Evolutionary conservation across 352 stramenopile genomes (phyloP).

Genomic region (Elongisporangium undulatum): DNA sequence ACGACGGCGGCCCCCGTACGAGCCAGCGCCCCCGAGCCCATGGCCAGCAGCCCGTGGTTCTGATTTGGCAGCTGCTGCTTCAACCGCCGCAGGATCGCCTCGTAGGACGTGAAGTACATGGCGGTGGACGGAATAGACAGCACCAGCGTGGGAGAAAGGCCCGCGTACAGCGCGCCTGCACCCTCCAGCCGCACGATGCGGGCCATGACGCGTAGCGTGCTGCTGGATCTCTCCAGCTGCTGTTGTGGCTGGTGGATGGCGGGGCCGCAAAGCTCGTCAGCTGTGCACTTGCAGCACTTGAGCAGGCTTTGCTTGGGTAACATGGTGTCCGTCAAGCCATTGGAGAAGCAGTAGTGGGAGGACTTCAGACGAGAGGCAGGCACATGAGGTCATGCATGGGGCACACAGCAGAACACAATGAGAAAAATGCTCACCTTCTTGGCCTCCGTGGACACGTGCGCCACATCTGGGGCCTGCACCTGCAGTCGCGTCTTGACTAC

Average conservation of each 20-base stretch:
- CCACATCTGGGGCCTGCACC: conserved; percentile 58
- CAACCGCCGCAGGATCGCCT: conserved; percentile 48
- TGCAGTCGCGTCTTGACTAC: conserved; percentile 85
- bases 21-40: conserved; percentile 44
- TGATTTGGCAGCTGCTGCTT: conserved; percentile 32
- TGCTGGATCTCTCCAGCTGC: conserved; percentile 26
- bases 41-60: conserved; percentile 35
- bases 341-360: conserved; percentile 76
- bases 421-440: conserved; percentile 25
- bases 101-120: conserved; percentile 94
- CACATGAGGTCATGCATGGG: neutral
- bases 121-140: conserved; percentile 92
- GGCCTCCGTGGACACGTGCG: conserved; percentile 36
- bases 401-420: neutral
- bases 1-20: conserved; percentile 54
- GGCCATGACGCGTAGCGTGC: conserved; percentile 57
- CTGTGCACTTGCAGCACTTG: conserved; percentile 44
- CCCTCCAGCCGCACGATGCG: conserved; percentile 63
- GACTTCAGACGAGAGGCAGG: conserved; percentile 21
- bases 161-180: conserved; percentile 64
- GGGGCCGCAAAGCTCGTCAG: conserved; percentile 33
- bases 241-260: neutral
- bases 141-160: conserved; percentile 85
- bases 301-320: conserved; percentile 56
- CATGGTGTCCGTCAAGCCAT: conserved; percentile 81